Conservation (phyloP, 2,329 filamentous ascomycete genomes). For the Colletotrichum sp. region DNA sequence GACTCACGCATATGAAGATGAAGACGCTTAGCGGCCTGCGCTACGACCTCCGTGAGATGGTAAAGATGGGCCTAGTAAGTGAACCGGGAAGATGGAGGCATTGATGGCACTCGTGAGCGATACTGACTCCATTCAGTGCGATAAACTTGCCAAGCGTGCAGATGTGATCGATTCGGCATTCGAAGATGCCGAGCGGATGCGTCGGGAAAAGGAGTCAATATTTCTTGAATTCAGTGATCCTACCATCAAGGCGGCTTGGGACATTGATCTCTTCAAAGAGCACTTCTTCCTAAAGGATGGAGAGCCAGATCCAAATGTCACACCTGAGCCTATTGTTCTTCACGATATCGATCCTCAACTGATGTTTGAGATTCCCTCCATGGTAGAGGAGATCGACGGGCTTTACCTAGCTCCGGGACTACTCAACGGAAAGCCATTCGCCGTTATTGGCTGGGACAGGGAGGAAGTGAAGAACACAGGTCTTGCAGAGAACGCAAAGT, state of each 20-base stretch:
- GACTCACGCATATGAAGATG: neutral
- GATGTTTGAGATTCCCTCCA: neutral
- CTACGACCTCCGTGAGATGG: neutral
- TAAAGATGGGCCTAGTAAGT: neutral
- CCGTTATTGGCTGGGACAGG: neutral
- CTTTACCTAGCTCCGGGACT: neutral
- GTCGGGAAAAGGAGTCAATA: neutral
- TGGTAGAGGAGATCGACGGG: neutral
- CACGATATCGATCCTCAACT: neutral
- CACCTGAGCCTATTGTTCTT: neutral
- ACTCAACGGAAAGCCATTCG: neutral
- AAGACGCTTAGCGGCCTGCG: neutral
- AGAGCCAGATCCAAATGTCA: neutral
- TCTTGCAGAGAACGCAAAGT: neutral
- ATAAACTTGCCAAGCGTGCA: neutral
- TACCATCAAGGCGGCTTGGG: neutral
- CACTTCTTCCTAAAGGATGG: neutral
- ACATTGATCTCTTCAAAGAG: neutral
- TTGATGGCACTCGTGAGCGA: neutral
- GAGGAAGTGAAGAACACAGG: neutral
- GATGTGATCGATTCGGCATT: neutral
- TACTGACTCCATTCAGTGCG: neutral
- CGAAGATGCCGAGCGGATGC: neutral
- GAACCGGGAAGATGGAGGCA: neutral
- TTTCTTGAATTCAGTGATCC: neutral